phyloP scores from a whole-genome alignment of 768 basidiomycete species.

The Termitomyces sp. region DNA sequence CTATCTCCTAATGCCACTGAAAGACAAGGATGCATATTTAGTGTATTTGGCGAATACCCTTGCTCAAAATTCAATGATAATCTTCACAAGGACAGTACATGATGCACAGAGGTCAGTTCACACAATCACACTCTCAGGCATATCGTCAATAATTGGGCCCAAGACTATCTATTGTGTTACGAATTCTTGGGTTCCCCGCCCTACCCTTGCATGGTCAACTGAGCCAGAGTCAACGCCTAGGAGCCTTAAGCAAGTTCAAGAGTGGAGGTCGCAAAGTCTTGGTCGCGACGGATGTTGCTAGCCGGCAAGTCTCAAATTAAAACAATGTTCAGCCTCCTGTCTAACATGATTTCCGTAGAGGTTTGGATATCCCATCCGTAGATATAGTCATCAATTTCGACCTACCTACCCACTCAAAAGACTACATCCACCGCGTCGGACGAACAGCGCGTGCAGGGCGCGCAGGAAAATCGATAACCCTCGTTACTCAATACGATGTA shows the following conservation, averaged over 20 bases:
- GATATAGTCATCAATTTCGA: constrained; percentile 98
- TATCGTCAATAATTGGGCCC: not conserved
- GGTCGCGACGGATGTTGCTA: constrained; percentile 96
- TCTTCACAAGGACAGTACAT: constrained; percentile 94
- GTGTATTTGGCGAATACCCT: constrained; percentile 86
- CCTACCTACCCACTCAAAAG: constrained; percentile 96
- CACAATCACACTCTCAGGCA: not conserved
- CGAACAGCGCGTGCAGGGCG: constrained; percentile 98
- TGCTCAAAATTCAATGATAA: constrained; percentile 89
- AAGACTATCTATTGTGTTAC: constrained; percentile 84
- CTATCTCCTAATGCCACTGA: constrained; percentile 89
- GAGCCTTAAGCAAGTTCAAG: constrained; percentile 93
- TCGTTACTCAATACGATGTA: constrained; percentile 98
- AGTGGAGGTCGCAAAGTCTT: constrained; percentile 87
- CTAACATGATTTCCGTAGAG: constrained; percentile 39
- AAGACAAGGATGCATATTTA: constrained; percentile 89
- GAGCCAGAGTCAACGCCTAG: constrained; percentile 89
- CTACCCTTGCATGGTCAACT: constrained; percentile 96
- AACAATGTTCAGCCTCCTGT: not conserved
- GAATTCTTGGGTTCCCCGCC: constrained; percentile 89
- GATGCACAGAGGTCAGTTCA: constrained; percentile 74
- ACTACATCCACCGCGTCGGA: constrained; percentile 98
- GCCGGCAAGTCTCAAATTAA: constrained; percentile 53
- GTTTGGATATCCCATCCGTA: constrained; percentile 93
- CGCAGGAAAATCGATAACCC: constrained; percentile 93